Evolutionary conservation across 306 rosid genomes (phyloP), one percentile per base, ranked within the genome.

Genomic region (Cyclanthera cordifolia): DNA sequence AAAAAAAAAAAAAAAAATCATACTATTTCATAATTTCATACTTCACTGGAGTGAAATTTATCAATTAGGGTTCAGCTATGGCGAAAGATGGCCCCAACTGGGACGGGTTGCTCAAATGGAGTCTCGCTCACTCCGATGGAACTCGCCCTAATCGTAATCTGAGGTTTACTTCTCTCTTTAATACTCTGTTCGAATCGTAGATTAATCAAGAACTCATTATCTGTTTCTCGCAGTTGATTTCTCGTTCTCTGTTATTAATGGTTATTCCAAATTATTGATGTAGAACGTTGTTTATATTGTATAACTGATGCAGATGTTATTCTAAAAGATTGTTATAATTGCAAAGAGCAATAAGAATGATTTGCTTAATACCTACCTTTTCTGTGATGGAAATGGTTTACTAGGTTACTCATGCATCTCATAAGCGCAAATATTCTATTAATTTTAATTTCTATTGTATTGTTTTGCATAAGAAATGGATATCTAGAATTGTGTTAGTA

Each of bases 81-180:
- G 95, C 96, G 5, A 79, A 83, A 58, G 90, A 84, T 4, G 88
- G 85, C 69, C 95, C 88, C 66, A 85, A 87, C 74, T 90, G 96
- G 96, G 91, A 90, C 7, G 96, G 96, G 13, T 78, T 87, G 80
- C 91, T 90, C 73, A 85, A 90, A 61, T 90, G 96, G 96, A 90
- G 96, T 65, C 79, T 87, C 20, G 83, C 91, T 15, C 74, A 90
- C 78, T 84, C 95, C 46, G 96, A 90, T 14, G 95, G 91, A 8
- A 84, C 95, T 75, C 83, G 53, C 8, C 90, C 95, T 53, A 48
- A 72, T 78, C 82, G 87, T 37, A 69, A 87, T 72, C 69, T 90
- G 69, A 90, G 95, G 96, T 85, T 17, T n/a, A n/a, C 13, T 3
- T 17, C 5, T 14, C 70, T 16, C 15, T 57, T 4, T 20, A 59